Base-by-base conservation (phyloP, 1,139 yeast genomes). In the Pichia sp. region DNA sequence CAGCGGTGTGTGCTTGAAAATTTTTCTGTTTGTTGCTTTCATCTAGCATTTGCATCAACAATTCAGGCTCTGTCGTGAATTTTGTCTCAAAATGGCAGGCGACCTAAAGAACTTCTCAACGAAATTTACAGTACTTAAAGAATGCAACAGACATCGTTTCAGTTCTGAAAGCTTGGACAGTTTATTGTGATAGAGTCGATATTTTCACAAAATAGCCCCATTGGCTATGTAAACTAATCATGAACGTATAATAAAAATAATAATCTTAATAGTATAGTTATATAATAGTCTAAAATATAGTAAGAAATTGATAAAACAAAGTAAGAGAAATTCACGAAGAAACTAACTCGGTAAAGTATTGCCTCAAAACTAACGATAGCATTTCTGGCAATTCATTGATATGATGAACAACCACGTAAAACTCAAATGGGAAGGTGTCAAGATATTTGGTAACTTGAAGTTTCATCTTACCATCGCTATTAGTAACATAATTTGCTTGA, bases 351-450 rank as follows among this genome's bases (percentile, higher is more conserved):
- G 88, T 69, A 61, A 91, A 93, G 64, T 85, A 93, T 60, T 93
- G 98, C 56, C 97, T 78, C 50, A 93, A 69, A 48, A 93, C 89
- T 53, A 84, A 69, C 3, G 96, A 79, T 49, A 93, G 71, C 81
- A 93, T 88, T 55, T 83, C 86, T 18, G 99, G 98, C 39, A 93
- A 71, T 63, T 91, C 97, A 35, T 73, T 72, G 49, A 93, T 84
- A 56, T 91, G 80, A 54, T 85, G 79, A 30, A 93, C 96, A 52
- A 93, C 91, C 46, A 91, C 96, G 56, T 89, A 93, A 60, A 84
- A 91, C 58, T 93, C 97, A 63, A 93, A 93, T 52, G 98, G 97
- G 77, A 93, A 93, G 21, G 84, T 76, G 53, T 91, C 96, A 63
- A 93, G 71, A 55, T 93, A 93, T 54, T 81, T 83, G 46, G 78